Conservation (phyloP, 2,329 filamentous ascomycete species). For the Beauveria caledonica region DNA sequence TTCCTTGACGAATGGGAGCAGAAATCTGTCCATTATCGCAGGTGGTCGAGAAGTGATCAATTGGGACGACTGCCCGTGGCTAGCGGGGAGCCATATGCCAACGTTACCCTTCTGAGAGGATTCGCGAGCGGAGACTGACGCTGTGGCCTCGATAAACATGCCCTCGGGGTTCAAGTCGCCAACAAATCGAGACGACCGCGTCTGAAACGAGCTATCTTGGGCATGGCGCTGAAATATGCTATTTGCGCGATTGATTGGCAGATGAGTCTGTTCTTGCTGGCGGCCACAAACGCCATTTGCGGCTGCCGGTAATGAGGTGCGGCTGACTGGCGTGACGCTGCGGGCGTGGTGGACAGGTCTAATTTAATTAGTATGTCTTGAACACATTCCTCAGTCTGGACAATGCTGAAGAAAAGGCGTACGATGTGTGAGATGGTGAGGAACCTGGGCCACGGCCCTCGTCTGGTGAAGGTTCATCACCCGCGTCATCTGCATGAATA, state of each 20-base stretch:
- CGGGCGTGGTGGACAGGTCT: slow-evolving; percentile 1
- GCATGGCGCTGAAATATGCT: slow-evolving; percentile 7
- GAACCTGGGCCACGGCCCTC: slow-evolving; percentile 20
- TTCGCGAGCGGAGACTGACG: slow-evolving; percentile 23
- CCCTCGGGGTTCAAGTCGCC: slow-evolving; percentile 53
- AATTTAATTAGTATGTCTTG: neutral
- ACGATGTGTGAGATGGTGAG: slow-evolving; percentile 24
- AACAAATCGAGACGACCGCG: slow-evolving; percentile 40
- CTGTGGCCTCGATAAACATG: slow-evolving; percentile 48
- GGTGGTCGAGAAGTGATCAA: slow-evolving; percentile 31
- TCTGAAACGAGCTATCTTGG: slow-evolving; percentile 15
- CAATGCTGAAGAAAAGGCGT: slow-evolving; percentile 5
- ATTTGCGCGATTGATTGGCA: neutral
- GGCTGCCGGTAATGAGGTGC: neutral
- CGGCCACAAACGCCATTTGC: neutral
- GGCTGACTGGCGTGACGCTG: slow-evolving; percentile 7
- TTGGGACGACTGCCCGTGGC: slow-evolving; percentile 24
- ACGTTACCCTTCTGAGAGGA: slow-evolving; percentile 43
- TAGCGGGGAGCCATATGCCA: slow-evolving; percentile 44
- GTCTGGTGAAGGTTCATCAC: slow-evolving; percentile 22
- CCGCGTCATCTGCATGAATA: slow-evolving; percentile 30
- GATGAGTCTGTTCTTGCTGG: neutral
- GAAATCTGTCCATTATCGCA: slow-evolving; percentile 30
- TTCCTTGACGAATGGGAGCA: slow-evolving; percentile 35
- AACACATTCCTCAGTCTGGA: too few relatives aligned